A percentile compares a stretch with the other conserved stretches of the same genome.
These are phyloP conservation scores for Allomyces arbusculus DNA, from an alignment of 192 early-diverging fungal genomes.

Conservation along the genomic window DNA sequence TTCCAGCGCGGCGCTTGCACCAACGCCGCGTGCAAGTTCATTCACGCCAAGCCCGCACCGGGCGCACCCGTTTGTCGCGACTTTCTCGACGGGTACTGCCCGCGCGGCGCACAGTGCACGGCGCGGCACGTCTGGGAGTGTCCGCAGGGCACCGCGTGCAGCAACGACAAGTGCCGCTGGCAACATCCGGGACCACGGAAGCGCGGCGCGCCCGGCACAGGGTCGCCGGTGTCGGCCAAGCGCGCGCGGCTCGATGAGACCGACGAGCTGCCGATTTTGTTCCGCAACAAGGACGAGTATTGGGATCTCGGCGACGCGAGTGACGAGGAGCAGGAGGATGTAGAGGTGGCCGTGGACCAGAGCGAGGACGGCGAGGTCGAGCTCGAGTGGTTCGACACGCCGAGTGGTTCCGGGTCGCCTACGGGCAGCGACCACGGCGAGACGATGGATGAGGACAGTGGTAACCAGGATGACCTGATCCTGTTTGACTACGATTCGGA, in stretches of 20 bases:
- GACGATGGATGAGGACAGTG: slow-evolving; percentile 10
- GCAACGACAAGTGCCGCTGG: slow-evolving; percentile 28
- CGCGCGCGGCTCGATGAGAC: not conserved
- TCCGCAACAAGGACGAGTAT: slow-evolving; percentile 4
- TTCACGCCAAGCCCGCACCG: slow-evolving; percentile 30
- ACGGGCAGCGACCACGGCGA: slow-evolving; percentile 5
- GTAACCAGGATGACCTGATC: slow-evolving; percentile 6
- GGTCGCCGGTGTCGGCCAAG: too few species aligned
- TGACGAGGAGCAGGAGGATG: not conserved
- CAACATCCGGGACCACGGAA: slow-evolving; percentile 24
- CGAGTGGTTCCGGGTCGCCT: slow-evolving; percentile 2
- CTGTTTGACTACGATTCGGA: slow-evolving; percentile 14
- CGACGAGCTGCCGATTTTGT: slow-evolving; percentile 4
- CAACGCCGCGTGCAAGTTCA: slow-evolving; percentile 28
- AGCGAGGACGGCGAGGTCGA: slow-evolving; percentile 6
- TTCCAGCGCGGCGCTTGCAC: slow-evolving; percentile 40
- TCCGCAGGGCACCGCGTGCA: slow-evolving; percentile 45
- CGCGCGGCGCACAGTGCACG: slow-evolving; percentile 26
- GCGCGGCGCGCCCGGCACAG: too few species aligned
- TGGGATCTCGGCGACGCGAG: not conserved
- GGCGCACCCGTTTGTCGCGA: slow-evolving; percentile 38
- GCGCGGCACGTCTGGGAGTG: slow-evolving; percentile 47
- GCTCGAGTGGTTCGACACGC: not conserved
- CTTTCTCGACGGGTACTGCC: slow-evolving; percentile 45
- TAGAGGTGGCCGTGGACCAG: not conserved